Evolutionary conservation across 129 eudicot genomes (phyloP).

Genomic region (Flaveria linearis): DNA sequence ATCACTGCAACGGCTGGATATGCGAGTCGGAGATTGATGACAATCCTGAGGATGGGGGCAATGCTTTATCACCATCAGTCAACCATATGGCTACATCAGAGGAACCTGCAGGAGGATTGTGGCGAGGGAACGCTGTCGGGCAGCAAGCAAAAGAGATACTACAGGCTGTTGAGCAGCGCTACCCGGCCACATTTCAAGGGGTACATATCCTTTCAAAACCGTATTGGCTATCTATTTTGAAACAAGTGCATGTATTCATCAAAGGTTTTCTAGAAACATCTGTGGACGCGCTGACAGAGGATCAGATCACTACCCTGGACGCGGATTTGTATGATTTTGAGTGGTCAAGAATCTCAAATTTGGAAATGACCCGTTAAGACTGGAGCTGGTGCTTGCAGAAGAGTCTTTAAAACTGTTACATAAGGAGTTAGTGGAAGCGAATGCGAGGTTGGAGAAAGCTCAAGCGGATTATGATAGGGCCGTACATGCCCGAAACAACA

Average conservation of each 20-base stretch:
- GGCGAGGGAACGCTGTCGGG: constrained; percentile 16
- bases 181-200: constrained; percentile 25
- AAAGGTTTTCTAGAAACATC: constrained; percentile 25
- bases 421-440: constrained; percentile 9
- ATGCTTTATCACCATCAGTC: not conserved
- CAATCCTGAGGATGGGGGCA: not conserved
- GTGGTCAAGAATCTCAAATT: constrained; percentile 12
- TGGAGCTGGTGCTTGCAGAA: constrained; percentile 7
- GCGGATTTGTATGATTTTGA: constrained; percentile 18
- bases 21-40: too few relatives aligned
- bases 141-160: constrained; percentile 15
- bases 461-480: not conserved
- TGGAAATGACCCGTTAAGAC: constrained; percentile 24
- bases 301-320: constrained; percentile 1
- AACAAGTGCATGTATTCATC: constrained; percentile 17
- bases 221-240: constrained; percentile 21
- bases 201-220: constrained; percentile 17
- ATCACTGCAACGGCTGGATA: too few relatives aligned
- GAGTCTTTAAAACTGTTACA: constrained; percentile 4
- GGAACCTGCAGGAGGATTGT: constrained; percentile 7
- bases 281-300: not conserved
- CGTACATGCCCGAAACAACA: constrained; percentile 15
- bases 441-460: constrained; percentile 19
- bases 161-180: constrained; percentile 8
- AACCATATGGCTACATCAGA: not conserved